Base-by-base conservation (phyloP, 306 rosid genomes). In the Abrus precatorius region DNA sequence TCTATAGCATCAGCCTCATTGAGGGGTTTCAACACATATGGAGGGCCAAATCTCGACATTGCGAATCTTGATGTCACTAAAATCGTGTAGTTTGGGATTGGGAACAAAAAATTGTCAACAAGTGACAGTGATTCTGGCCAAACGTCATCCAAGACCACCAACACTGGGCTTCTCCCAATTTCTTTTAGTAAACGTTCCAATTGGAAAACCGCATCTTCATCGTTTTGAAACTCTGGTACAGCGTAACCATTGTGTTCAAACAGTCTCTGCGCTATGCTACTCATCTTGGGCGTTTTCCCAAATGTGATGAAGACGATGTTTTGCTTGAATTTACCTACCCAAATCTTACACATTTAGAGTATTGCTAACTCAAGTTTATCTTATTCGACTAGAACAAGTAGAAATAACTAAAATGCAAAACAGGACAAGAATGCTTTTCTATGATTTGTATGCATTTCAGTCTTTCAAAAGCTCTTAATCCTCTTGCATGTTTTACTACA, bases 121-220 rank as follows among this genome's bases (percentile, higher is more conserved):
- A 90, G 87, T 73, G 52, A 59, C 67, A 78, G 88, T 30, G 93
- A 81, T 53, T 72, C 84, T 0, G 56, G 43, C 93, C 88, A 83
- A 79, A 91, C 91, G 78, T 89, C 92, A 57, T 91, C 97, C 28
- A 91, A 40, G 9, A 91, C 89, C 82, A 89, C 62, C 77, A 91
- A 8, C 6, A 82, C 33, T 49, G 85, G 87, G 20, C 47, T 50
- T 11, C 27, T n/a, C 71, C 68, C 61, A 57, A 76, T 56, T 38
- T 20, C 40, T 13, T 65, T 78, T 36, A 87, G 52, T 77, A 83
- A 76, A 33, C 33, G 5, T 80, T 69, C 86, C 47, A 89, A 75
- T 36, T 81, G 70, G 55, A 77, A 12, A 36, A 52, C 10, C 1
- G 84, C 81, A 6, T 45, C 83, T 50, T 83, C 92, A 3, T 87